Evolutionary conservation across 768 basidiomycete genomes (phyloP).

Genomic region (Lentinus tigrinus): DNA sequence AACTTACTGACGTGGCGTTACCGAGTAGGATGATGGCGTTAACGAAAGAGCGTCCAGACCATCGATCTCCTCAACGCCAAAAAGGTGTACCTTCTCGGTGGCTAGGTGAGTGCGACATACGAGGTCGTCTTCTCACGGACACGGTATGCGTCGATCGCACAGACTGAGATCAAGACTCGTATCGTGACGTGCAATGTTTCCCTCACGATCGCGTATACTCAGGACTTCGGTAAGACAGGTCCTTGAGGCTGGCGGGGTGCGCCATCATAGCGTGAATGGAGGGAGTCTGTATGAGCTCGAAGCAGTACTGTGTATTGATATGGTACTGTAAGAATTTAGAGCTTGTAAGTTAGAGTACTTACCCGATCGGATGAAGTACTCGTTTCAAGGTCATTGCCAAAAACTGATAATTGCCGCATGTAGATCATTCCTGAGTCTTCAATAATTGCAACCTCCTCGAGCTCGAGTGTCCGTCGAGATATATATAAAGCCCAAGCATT

Average conservation of each 20-base stretch:
- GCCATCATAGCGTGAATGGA: too few species aligned
- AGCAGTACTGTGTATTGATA: too few species aligned
- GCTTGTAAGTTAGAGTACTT: too few species aligned
- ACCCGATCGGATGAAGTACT: too few species aligned
- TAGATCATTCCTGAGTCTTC: too few species aligned
- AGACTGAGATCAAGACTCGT: slow-evolving; percentile 89
- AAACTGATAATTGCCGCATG: too few species aligned
- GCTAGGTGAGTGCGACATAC: slow-evolving; percentile 93
- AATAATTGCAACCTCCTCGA: too few species aligned
- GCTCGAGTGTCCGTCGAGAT: too few species aligned
- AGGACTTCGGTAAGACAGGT: slow-evolving; percentile 93
- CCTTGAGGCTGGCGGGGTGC: slow-evolving; percentile 99
- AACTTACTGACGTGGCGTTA: slow-evolving; percentile 2
- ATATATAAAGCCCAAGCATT: too few species aligned
- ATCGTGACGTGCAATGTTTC: slow-evolving; percentile 95
- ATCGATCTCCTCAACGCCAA: slow-evolving; percentile 93
- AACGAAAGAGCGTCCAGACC: slow-evolving; percentile 93
- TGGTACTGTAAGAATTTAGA: too few species aligned
- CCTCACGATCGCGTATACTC: slow-evolving; percentile 90
- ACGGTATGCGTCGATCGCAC: slow-evolving; percentile 93
- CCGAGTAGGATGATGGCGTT: slow-evolving; percentile 98
- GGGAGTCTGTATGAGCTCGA: too few species aligned
- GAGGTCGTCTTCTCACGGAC: slow-evolving; percentile 95
- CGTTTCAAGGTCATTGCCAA: too few species aligned
- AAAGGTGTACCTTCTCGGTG: slow-evolving; percentile 92